phyloP scores from a whole-genome alignment of 2,329 filamentous ascomycete genomes.

The Pseudocercospora eumusae region DNA sequence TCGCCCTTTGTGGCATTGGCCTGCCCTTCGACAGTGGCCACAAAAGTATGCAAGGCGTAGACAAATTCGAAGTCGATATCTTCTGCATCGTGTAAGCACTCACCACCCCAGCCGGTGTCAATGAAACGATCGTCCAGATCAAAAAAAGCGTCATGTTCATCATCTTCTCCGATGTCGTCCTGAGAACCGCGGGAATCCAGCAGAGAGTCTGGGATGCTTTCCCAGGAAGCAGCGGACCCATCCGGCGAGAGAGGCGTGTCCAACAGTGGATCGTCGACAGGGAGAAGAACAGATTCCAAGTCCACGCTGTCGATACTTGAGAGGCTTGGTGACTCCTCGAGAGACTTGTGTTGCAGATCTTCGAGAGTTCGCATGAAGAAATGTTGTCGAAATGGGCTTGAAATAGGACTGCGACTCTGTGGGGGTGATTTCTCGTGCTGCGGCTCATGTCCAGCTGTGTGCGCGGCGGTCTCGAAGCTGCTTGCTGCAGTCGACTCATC shows the following conservation, averaged over 20 bases:
- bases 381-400: slow-evolving; percentile 32
- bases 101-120: slow-evolving; percentile 72
- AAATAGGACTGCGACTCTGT: slow-evolving; percentile 24
- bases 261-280: slow-evolving; percentile 47
- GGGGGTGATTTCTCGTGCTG: neutral
- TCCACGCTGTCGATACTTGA: slow-evolving; percentile 36
- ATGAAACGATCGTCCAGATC: slow-evolving; percentile 63
- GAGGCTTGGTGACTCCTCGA: slow-evolving; percentile 30
- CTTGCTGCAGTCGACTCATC: neutral
- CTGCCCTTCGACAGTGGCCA: slow-evolving; percentile 96
- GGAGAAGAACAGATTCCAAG: slow-evolving; percentile 45
- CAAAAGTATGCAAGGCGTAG: slow-evolving; percentile 95
- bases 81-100: slow-evolving; percentile 91
- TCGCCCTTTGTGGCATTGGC: slow-evolving; percentile 98
- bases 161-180: slow-evolving; percentile 51
- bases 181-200: slow-evolving; percentile 30
- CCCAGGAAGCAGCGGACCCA: slow-evolving; percentile 35
- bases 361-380: slow-evolving; percentile 24
- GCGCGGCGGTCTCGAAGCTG: neutral
- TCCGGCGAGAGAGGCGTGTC: slow-evolving; percentile 40
- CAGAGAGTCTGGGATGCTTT: slow-evolving; percentile 32
- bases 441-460: neutral
- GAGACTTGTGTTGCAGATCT: slow-evolving; percentile 15
- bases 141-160: slow-evolving; percentile 61
- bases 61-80: slow-evolving; percentile 99